Conservation (phyloP, 2,329 filamentous ascomycete species). For the Conoideocrella luteorostrata region DNA sequence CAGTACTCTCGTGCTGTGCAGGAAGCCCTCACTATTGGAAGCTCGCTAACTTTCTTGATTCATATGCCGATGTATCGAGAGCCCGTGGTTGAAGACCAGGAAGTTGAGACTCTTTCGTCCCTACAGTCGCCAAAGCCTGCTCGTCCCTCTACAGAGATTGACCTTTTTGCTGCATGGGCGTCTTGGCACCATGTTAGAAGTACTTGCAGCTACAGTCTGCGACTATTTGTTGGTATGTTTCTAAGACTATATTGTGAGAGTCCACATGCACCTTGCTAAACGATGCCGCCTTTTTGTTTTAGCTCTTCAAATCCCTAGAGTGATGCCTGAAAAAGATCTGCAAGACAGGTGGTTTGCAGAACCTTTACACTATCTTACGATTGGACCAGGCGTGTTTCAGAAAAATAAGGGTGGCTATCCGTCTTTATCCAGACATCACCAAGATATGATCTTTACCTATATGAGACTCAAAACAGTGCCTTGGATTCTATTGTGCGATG, state of each 20-base stretch:
- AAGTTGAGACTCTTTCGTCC: slow-evolving; percentile 45
- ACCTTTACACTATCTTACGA: slow-evolving; percentile 56
- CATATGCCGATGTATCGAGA: slow-evolving; percentile 79
- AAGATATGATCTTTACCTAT: slow-evolving; percentile 53
- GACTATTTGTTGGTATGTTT: slow-evolving; percentile 75
- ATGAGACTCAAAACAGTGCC: slow-evolving; percentile 59
- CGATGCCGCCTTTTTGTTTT: not conserved
- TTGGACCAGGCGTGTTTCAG: slow-evolving; percentile 49
- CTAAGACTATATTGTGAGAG: not conserved
- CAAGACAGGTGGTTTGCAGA: slow-evolving; percentile 65
- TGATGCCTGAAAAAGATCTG: slow-evolving; percentile 52
- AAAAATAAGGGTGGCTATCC: slow-evolving; percentile 55
- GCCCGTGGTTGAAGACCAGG: slow-evolving; percentile 50
- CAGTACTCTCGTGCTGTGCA: slow-evolving; percentile 81
- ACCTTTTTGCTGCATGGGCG: slow-evolving; percentile 81
- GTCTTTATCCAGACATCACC: slow-evolving; percentile 54
- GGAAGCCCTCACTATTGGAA: slow-evolving; percentile 68
- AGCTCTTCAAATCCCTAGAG: slow-evolving; percentile 53
- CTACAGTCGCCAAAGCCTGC: slow-evolving; percentile 26
- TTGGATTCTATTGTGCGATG: slow-evolving; percentile 58
- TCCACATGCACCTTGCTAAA: not conserved
- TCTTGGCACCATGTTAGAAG: slow-evolving; percentile 85
- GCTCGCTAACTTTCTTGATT: slow-evolving; percentile 72
- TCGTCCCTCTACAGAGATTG: slow-evolving; percentile 48
- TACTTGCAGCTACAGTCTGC: slow-evolving; percentile 75